Conservation (phyloP, 2,329 filamentous ascomycete species). For the Helotiales sp. region DNA sequence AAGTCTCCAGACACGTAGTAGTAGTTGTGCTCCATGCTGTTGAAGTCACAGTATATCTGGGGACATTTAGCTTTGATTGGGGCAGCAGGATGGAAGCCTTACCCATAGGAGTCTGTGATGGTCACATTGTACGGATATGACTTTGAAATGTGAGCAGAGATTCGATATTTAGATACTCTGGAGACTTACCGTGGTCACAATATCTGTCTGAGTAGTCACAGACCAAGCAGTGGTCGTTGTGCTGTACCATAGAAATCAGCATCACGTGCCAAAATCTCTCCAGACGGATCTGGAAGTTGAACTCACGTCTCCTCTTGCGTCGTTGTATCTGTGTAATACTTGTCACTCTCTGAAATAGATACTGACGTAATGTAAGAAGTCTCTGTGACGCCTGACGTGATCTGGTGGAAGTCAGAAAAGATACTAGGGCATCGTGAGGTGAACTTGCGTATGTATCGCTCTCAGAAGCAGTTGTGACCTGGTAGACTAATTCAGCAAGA, state of each 20-base stretch:
- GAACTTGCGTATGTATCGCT: too few species aligned
- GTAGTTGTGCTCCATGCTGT: slow-evolving; percentile 20
- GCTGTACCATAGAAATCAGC: background rate
- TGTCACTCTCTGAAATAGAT: background rate
- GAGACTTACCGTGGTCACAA: slow-evolving; percentile 13
- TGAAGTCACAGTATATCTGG: slow-evolving; percentile 17
- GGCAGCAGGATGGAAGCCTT: background rate
- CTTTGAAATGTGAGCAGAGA: background rate
- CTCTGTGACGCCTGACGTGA: background rate
- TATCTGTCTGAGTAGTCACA: slow-evolving; percentile 5
- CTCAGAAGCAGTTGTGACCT: too few species aligned
- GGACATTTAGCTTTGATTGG: background rate
- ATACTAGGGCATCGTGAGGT: too few species aligned
- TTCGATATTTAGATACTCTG: background rate
- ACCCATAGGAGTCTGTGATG: slow-evolving; percentile 20
- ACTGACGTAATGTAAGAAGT: background rate
- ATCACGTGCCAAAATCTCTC: background rate
- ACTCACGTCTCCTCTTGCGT: slow-evolving; percentile 8
- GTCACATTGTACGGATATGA: slow-evolving; percentile 22
- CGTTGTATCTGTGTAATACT: too few species aligned
- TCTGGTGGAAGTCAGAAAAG: too few species aligned
- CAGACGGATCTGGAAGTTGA: background rate
- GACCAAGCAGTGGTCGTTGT: slow-evolving; percentile 10
- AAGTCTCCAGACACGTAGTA: background rate
- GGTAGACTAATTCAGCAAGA: too few species aligned